Conservation (phyloP, 306 rosid species). For the Prunus padus region DNA sequence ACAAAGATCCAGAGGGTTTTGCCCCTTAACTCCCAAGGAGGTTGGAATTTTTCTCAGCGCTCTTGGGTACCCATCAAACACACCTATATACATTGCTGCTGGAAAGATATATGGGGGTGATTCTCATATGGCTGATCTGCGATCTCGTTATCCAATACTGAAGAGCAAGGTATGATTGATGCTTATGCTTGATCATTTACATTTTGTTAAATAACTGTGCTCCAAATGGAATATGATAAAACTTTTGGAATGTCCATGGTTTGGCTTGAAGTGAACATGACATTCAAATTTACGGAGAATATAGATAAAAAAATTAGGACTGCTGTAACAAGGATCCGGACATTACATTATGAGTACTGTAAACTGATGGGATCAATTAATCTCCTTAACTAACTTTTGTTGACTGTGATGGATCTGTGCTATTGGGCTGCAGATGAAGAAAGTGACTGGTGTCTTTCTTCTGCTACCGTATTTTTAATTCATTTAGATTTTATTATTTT, state of each 20-base stretch:
- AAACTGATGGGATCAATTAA: too few species aligned
- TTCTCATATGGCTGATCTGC: constrained; percentile 71
- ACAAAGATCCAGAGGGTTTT: constrained; percentile 81
- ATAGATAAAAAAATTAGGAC: too few species aligned
- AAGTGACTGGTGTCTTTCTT: not conserved
- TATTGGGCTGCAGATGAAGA: not conserved
- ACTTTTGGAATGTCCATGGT: not conserved
- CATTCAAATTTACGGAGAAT: too few species aligned
- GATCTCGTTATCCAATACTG: constrained; percentile 69
- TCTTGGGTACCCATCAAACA: constrained; percentile 77
- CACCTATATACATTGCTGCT: constrained; percentile 85
- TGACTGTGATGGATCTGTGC: not conserved
- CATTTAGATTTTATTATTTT: too few species aligned
- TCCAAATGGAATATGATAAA: not conserved
- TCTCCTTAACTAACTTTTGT: too few species aligned
- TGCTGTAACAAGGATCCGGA: too few species aligned
- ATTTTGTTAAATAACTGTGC: not conserved
- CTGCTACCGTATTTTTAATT: not conserved
- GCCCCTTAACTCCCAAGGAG: constrained; percentile 94
- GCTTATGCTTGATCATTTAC: constrained; percentile 38
- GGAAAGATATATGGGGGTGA: constrained; percentile 91
- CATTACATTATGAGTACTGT: too few species aligned
- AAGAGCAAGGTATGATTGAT: constrained; percentile 74
- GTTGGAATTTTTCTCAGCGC: constrained; percentile 83
- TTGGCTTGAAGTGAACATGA: too few species aligned